Base-by-base conservation (phyloP, 2,329 filamentous ascomycete genomes). In the Penicillium sp. region DNA sequence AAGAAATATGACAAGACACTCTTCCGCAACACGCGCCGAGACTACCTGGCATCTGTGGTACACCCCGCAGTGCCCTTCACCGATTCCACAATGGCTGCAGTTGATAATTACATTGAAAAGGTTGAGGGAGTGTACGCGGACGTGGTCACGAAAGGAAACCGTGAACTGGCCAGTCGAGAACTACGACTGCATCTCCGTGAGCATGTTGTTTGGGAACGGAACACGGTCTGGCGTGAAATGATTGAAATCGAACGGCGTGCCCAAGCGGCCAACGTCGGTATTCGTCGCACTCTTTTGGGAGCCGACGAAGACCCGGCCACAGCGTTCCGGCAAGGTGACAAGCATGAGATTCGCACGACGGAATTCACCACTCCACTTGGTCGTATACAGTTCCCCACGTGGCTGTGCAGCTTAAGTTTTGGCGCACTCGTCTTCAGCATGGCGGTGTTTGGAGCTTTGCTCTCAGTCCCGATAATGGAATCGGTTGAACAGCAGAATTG, bases 1-100 rank as follows among this genome's bases (percentile, higher is more conserved):
- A 98, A 98, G 73, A 98, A 98, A 70, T 98, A 93, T 64, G 93
- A 98, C 77, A 98, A 98, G 76, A 97, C 87, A 48, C 73, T 95
- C 49, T 86, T 96, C 68, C 84, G 85, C 55, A 84, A 84, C 59
- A 75, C 97, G 47, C 90, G 91, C 56, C 75, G 80, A 11, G 74
- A 78, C 39, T 98, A 95, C 66, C 82, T 96, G 68, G 78, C 81
- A 47, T 73, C 81, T 29, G 77, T 80, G 33, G 89, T 98, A 45
- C 82, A 87, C 49, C 76, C 83, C 1, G 86, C 90, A 0, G 88
- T 93, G 60, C 86, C 90, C 1, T 98, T 98, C 71, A 80, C 80
- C 42, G 76, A 83, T 9, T 77, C 81, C 39, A 93, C 88, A 0
- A 83, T 88, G 70, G 74, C 81, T 45, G 73, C 76, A 13, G 70